Percentiles rank a stretch among this genome's conserved stretches.
These are phyloP conservation scores for Penicillium macrosclerotiorum DNA, from an alignment of 495 filamentous ascomycete genomes.

Conservation along the genomic window DNA sequence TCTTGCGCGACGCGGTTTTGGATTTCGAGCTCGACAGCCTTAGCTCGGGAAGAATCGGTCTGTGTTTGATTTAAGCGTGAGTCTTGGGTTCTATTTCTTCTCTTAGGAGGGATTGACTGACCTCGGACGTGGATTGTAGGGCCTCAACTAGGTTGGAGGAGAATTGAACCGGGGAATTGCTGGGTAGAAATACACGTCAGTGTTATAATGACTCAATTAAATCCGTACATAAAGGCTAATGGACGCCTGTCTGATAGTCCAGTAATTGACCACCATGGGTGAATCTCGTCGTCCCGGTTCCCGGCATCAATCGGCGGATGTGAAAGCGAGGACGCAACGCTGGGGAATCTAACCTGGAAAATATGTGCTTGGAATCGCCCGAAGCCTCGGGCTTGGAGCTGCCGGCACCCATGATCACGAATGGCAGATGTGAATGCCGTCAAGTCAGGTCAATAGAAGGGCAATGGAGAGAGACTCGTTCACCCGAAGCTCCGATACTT, in stretches of 20 bases:
- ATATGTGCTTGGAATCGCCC: conserved; percentile 50
- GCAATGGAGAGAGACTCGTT: conserved; percentile 13
- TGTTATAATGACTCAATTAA: background rate
- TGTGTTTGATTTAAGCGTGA: conserved; percentile 31
- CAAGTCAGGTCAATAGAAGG: conserved; percentile 17
- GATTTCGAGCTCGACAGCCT: conserved; percentile 80
- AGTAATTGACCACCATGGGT: conserved; percentile 13
- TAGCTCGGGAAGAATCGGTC: conserved; percentile 83
- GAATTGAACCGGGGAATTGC: conserved; percentile 80
- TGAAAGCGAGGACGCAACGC: conserved; percentile 3
- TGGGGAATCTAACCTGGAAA: conserved; percentile 42
- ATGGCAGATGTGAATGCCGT: conserved; percentile 17
- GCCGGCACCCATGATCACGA: conserved; percentile 47
- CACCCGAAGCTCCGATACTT: conserved; percentile 28
- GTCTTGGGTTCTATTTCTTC: conserved; percentile 9
- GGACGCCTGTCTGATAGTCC: background rate
- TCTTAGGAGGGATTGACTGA: conserved; percentile 36
- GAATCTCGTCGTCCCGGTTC: conserved; percentile 9
- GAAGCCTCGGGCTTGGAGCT: conserved; percentile 52
- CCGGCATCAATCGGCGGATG: conserved; percentile 8
- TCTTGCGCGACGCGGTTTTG: conserved; percentile 84
- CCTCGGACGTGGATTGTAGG: conserved; percentile 82
- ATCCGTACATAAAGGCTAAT: too few relatives aligned
- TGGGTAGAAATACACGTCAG: conserved; percentile 31
- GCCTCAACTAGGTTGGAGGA: conserved; percentile 79